Percentiles rank a stretch among this genome's conserved stretches.
These are phyloP conservation scores for Fistulifera solaris DNA, from an alignment of 108 stramenopile genomes.

Conservation along the genomic window DNA sequence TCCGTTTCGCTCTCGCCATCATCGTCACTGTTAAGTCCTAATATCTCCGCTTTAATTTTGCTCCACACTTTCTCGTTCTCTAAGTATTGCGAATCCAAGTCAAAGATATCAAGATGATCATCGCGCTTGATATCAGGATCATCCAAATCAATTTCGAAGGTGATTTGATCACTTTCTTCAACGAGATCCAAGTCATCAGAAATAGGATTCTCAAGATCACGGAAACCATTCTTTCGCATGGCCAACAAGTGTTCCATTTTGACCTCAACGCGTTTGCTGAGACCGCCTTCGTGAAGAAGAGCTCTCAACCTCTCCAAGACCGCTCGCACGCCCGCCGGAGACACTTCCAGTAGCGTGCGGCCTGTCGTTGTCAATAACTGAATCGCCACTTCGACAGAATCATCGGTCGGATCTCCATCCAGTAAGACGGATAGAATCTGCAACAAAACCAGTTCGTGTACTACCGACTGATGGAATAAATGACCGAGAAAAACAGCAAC, in stretches of 20 bases:
- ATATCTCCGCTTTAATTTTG: slow-evolving; percentile 81
- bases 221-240: slow-evolving; percentile 75
- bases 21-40: slow-evolving; percentile 65
- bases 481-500: slow-evolving; percentile 89
- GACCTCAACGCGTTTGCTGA: slow-evolving; percentile 87
- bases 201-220: slow-evolving; percentile 70
- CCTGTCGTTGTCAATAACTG: slow-evolving; percentile 86
- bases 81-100: slow-evolving; percentile 63
- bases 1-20: slow-evolving; percentile 44
- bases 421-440: slow-evolving; percentile 92
- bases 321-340: slow-evolving; percentile 90
- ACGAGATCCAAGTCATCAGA: slow-evolving; percentile 90
- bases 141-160: slow-evolving; percentile 90
- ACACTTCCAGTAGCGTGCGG: slow-evolving; percentile 66
- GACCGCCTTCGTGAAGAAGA: slow-evolving; percentile 85
- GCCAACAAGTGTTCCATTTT: slow-evolving; percentile 88
- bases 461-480: slow-evolving; percentile 94
- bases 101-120: slow-evolving; percentile 83
- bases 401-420: slow-evolving; percentile 92
- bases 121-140: slow-evolving; percentile 86
- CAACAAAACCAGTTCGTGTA: slow-evolving; percentile 92
- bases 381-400: slow-evolving; percentile 95
- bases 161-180: slow-evolving; percentile 96
- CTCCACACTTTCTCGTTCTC: slow-evolving; percentile 87
- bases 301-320: slow-evolving; percentile 92